Evolutionary conservation across 2,329 filamentous ascomycete genomes (phyloP).

Genomic region (Lasiodiplodia hormozganensis): DNA sequence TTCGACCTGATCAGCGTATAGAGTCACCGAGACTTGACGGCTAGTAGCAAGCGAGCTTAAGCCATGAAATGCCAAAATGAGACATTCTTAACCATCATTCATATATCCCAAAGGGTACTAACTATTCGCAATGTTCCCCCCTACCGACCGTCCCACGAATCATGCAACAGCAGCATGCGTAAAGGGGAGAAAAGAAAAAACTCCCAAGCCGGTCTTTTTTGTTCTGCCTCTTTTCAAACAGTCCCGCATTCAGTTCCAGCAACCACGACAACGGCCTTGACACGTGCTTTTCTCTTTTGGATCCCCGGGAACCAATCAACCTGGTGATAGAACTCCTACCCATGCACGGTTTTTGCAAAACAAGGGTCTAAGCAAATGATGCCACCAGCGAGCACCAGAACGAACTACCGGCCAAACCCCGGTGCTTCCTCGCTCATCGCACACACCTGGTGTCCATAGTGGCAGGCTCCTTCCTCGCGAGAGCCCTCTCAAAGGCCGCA

Average conservation of each 20-base stretch:
- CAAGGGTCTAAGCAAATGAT: conserved; percentile 11
- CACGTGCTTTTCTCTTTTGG: conserved; percentile 1
- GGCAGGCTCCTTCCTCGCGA: neutral
- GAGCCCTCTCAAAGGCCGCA: neutral
- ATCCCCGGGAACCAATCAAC: neutral
- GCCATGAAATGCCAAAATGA: neutral
- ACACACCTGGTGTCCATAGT: neutral
- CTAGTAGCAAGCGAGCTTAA: neutral
- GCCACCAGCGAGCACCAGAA: neutral
- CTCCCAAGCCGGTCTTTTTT: conserved; percentile 4
- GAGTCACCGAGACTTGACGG: neutral
- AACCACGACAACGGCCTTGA: neutral
- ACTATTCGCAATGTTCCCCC: neutral
- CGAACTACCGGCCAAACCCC: neutral
- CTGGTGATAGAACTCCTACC: conserved; percentile 15
- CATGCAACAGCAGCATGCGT: conserved; percentile 5
- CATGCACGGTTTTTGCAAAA: conserved; percentile 4
- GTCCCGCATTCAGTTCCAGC: neutral
- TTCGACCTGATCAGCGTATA: neutral
- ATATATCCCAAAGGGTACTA: neutral
- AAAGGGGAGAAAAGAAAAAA: neutral
- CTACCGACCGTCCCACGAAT: neutral
- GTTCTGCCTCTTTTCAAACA: neutral
- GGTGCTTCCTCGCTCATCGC: neutral
- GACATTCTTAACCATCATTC: conserved; percentile 14